phyloP scores from a whole-genome alignment of 2,329 filamentous ascomycete species.

The Fusarium sacchari region DNA sequence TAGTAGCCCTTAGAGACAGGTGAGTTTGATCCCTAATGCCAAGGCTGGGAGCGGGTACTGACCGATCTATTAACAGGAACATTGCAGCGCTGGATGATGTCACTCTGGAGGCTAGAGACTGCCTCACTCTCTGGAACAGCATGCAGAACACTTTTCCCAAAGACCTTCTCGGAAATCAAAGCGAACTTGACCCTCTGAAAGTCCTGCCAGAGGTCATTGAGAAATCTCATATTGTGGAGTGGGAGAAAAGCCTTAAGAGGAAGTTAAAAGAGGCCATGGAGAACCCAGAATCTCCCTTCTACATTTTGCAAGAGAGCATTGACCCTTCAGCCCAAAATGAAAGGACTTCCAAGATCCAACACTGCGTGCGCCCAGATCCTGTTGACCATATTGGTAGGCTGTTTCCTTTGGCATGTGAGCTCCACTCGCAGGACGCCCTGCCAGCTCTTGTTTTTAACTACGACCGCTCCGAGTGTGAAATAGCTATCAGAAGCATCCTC shows the following conservation, averaged over 20 bases:
- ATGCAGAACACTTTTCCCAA: slow-evolving; percentile 60
- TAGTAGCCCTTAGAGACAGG: slow-evolving; percentile 70
- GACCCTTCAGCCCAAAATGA: background rate
- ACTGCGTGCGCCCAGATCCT: background rate
- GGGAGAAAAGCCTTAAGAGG: slow-evolving; percentile 70
- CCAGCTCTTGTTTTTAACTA: slow-evolving; percentile 84
- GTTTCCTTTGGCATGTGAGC: slow-evolving; percentile 67
- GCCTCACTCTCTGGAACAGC: slow-evolving; percentile 70
- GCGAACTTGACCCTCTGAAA: slow-evolving; percentile 51
- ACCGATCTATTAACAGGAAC: slow-evolving; percentile 47
- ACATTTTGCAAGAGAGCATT: background rate
- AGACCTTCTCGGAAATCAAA: background rate
- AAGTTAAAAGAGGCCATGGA: slow-evolving; percentile 70
- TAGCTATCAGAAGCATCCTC: slow-evolving; percentile 53
- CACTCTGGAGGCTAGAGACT: slow-evolving; percentile 76
- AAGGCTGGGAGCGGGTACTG: background rate
- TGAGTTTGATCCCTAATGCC: slow-evolving; percentile 32
- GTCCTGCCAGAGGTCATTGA: slow-evolving; percentile 64
- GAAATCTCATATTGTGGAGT: slow-evolving; percentile 73
- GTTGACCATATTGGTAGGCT: background rate
- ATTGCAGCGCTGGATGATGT: slow-evolving; percentile 74
- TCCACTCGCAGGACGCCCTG: slow-evolving; percentile 72
- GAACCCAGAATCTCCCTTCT: slow-evolving; percentile 55
- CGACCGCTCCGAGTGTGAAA: slow-evolving; percentile 72
- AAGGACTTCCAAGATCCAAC: slow-evolving; percentile 11